Percentiles rank a stretch among this genome's conserved stretches.
Conservation (phyloP, 2,329 filamentous ascomycete genomes). For the Diaporthe capsici region DNA sequence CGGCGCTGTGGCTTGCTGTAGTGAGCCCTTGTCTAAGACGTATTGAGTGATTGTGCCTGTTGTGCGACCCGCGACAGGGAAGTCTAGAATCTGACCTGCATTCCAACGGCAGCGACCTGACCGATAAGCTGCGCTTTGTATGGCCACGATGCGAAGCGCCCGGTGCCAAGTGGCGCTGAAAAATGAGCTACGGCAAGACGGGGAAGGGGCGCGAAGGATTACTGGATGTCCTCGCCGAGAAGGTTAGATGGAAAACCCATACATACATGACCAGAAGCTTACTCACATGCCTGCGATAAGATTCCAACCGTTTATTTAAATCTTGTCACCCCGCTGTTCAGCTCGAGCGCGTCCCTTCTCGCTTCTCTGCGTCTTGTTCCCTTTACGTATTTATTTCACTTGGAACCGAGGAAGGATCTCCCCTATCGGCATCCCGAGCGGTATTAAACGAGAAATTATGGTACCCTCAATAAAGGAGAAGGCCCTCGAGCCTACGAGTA, state of each 20-base stretch:
- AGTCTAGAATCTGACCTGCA: constrained; percentile 33
- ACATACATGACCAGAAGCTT: not conserved
- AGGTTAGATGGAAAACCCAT: constrained; percentile 4
- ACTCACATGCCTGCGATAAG: not conserved
- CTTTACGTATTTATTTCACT: not conserved
- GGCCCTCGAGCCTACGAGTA: not conserved
- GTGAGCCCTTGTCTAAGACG: constrained; percentile 13
- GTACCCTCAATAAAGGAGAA: constrained; percentile 3
- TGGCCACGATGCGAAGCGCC: constrained; percentile 22
- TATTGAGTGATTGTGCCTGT: constrained; percentile 15
- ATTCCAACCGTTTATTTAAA: not conserved
- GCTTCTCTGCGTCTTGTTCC: not conserved
- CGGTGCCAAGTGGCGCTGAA: constrained; percentile 23
- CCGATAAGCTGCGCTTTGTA: constrained; percentile 14
- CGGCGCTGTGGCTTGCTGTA: constrained; percentile 16
- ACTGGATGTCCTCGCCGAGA: constrained; percentile 2
- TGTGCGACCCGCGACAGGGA: not conserved
- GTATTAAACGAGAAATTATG: not conserved
- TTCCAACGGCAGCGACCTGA: not conserved
- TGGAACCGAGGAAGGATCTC: not conserved
- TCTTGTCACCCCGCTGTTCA: not conserved
- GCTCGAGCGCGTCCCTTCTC: not conserved
- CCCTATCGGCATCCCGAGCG: not conserved
- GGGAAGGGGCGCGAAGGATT: not conserved
- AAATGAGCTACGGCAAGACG: constrained; percentile 3